phyloP scores from a whole-genome alignment of 371 early-diverging fungal genomes.

The Haplosporangium sp. region DNA sequence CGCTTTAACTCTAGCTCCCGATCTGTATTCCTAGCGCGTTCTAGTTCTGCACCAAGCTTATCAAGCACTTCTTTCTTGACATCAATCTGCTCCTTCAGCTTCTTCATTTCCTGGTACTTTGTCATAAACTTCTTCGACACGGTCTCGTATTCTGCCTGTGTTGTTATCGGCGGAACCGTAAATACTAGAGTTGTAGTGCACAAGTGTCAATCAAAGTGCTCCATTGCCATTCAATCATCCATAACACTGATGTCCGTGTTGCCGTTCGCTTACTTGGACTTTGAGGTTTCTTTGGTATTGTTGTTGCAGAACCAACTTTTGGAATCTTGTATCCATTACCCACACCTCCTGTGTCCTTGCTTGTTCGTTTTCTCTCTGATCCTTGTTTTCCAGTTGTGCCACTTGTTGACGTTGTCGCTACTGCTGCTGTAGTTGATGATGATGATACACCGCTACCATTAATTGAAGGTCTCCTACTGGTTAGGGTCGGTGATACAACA shows the following conservation, averaged over 20 bases:
- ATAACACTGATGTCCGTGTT: no score
- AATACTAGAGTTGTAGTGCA: conserved; percentile 10
- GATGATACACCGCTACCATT: conserved; percentile 19
- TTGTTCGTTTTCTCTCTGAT: conserved; percentile 35
- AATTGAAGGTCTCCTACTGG: conserved; percentile 36
- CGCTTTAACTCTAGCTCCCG: conserved; percentile 44
- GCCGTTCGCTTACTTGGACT: conserved; percentile 31
- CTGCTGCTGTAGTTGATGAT: background rate
- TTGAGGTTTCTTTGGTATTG: conserved; percentile 29
- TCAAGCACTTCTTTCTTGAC: conserved; percentile 38
- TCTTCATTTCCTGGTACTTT: conserved; percentile 41
- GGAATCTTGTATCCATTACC: conserved; percentile 52
- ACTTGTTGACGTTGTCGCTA: conserved; percentile 4
- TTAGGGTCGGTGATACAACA: conserved; percentile 20
- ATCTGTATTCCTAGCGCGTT: conserved; percentile 39
- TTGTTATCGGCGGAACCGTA: conserved; percentile 39
- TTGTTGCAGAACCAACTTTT: conserved; percentile 36
- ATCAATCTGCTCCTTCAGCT: conserved; percentile 26
- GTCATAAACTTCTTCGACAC: conserved; percentile 32
- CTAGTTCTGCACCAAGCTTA: conserved; percentile 30
- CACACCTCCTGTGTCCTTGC: conserved; percentile 36
- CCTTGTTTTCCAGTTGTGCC: conserved; percentile 10
- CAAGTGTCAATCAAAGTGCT: background rate
- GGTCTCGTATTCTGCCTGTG: conserved; percentile 41
- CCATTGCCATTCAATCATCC: no score